Percentiles rank a stretch among this genome's conserved stretches.
These are phyloP conservation scores for Lodderomyces elongisporus DNA, from an alignment of 1,139 yeast genomes.

Conservation along the genomic window DNA sequence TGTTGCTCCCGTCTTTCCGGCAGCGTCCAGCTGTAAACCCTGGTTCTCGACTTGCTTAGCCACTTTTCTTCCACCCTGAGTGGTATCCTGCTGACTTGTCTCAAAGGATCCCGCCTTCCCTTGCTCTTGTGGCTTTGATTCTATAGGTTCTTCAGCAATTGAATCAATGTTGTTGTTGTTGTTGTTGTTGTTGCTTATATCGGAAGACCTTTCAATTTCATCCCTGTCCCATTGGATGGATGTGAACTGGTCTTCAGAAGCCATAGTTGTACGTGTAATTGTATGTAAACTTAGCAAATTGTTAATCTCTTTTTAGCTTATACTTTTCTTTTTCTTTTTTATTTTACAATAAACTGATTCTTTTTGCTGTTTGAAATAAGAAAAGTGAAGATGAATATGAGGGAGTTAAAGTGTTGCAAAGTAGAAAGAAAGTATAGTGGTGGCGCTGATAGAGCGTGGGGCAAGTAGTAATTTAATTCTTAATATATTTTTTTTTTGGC, in stretches of 20 bases:
- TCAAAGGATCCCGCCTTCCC: constrained; percentile 1
- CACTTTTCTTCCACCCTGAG: background rate
- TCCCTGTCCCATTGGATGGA: constrained; percentile 57
- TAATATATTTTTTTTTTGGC: too few species aligned
- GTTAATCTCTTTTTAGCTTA: too few species aligned
- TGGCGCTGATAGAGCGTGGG: too few species aligned
- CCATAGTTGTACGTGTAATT: constrained; percentile 18
- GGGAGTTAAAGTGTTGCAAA: too few species aligned
- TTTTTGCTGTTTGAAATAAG: too few species aligned
- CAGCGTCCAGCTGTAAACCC: background rate
- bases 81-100: background rate
- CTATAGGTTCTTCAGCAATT: constrained; percentile 6
- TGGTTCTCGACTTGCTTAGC: background rate
- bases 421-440: too few species aligned
- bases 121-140: constrained; percentile 1
- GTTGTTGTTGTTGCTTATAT: background rate
- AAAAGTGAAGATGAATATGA: too few species aligned
- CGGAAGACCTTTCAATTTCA: constrained; percentile 19
- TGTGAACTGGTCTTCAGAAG: constrained; percentile 48
- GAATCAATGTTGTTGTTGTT: constrained; percentile 2
- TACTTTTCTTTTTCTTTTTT: too few species aligned
- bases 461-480: too few species aligned
- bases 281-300: too few species aligned
- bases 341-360: too few species aligned
- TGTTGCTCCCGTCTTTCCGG: background rate